These are phyloP conservation scores for Pseudogymnoascus sp. DNA, from an alignment of 2,329 filamentous ascomycete species.

Conservation along the genomic window DNA sequence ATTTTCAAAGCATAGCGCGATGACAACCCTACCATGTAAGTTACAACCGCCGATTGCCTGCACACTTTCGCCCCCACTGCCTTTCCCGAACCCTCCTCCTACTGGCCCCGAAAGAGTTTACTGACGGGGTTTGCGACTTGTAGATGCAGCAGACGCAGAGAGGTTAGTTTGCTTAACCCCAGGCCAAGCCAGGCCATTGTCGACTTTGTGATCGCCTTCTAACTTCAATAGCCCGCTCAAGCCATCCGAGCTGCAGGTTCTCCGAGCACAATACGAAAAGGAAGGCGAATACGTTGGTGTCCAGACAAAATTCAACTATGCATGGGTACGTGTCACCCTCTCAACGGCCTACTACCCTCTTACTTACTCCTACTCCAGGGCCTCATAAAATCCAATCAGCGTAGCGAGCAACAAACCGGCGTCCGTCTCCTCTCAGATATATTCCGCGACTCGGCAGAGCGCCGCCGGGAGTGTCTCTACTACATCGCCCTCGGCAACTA, in stretches of 20 bases:
- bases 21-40: slow-evolving; percentile 30
- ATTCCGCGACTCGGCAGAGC: slow-evolving; percentile 87
- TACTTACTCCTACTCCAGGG: slow-evolving; percentile 49
- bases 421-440: slow-evolving; percentile 92
- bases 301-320: slow-evolving; percentile 99
- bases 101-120: slow-evolving; percentile 21
- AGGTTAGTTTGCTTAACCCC: slow-evolving; percentile 51
- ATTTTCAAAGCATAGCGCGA: slow-evolving; percentile 7
- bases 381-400: slow-evolving; percentile 82
- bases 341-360: background rate
- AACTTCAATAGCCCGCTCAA: slow-evolving; percentile 66
- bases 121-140: slow-evolving; percentile 25
- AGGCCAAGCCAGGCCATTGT: background rate
- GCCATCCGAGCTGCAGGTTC: slow-evolving; percentile 82
- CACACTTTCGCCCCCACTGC: slow-evolving; percentile 20
- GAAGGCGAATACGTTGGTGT: slow-evolving; percentile 95
- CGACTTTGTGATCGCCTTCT: slow-evolving; percentile 8
- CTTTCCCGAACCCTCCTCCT: slow-evolving; percentile 16
- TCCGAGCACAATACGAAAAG: slow-evolving; percentile 92
- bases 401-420: slow-evolving; percentile 85
- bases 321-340: slow-evolving; percentile 62
- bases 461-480: slow-evolving; percentile 94
- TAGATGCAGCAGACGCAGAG: slow-evolving; percentile 97
- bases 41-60: slow-evolving; percentile 24
- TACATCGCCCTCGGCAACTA: slow-evolving; percentile 96